Evolutionary conservation across 169 alveolate species (phyloP), one percentile per base, ranked within the genome.

Genomic region (Neospora caninum): DNA sequence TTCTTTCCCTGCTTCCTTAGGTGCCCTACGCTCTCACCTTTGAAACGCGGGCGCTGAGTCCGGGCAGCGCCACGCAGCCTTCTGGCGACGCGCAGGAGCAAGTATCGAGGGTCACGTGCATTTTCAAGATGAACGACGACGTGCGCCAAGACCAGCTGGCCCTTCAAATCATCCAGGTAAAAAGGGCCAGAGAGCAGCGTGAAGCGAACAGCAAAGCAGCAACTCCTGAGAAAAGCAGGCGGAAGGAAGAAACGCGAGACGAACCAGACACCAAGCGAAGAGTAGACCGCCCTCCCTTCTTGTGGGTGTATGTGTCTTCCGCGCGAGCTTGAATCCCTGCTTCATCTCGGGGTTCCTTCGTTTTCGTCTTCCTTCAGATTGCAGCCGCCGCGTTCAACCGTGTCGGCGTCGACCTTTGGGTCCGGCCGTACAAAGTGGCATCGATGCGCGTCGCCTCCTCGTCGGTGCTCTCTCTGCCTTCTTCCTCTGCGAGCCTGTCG

Each of bases 111-210:
- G 93, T 39, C 39, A 67, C 93, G 0, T 88, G 93, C 93, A 88
- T 88, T 41, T 88, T 88, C 84, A 88, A 93, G 70, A 38, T 67
- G 88, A 4, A 54, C 80, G 95, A 93, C 83, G 95, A 93, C 67
- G 70, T 83, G 49, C 69, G 95, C 39, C 95, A 93, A 41, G 95
- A 93, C 69, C 78, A 45, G 43, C 93, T 93, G 41, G 95, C 88
- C 45, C 83, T 45, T 0, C 95, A 93, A 80, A 84, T 93, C 83
- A 54, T 87, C 25, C 88, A 87, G 58, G 92, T 73, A 45, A 39
- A 53, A 41, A n/a, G n/a, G 58, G 22, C 58, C 22, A 49, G 58
- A 7, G 38, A 6, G 54, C 34, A 31, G 89, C 27, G 34, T 16
- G 31, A 39, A 80, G 25, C 31, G 49, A 80, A 25, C 70, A 18